Conservation (phyloP, 179 eudicot genomes). For the Silene vulgaris region DNA sequence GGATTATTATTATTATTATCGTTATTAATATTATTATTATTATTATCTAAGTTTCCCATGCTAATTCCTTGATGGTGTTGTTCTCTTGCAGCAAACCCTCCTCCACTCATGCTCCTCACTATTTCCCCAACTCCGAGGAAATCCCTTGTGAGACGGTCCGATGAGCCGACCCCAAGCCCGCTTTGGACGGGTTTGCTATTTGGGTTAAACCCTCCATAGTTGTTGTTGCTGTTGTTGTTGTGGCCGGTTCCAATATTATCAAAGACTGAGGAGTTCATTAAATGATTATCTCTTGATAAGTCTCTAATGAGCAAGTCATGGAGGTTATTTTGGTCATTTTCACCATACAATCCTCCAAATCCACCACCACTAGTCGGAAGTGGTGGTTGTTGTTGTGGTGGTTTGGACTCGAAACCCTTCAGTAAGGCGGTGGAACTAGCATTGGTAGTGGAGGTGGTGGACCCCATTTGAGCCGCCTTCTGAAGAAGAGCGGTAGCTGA, state of each 20-base stretch:
- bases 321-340: slow-evolving; percentile 34
- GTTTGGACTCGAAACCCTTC: slow-evolving; percentile 29
- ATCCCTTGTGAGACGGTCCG: slow-evolving; percentile 44
- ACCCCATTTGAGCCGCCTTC: slow-evolving; percentile 73
- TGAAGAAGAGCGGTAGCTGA: slow-evolving; percentile 80
- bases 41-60: slow-evolving; percentile 16
- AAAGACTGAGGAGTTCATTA: slow-evolving; percentile 25
- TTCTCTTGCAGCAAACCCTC: slow-evolving; percentile 26
- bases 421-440: slow-evolving; percentile 31
- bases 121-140: slow-evolving; percentile 51
- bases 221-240: slow-evolving; percentile 8
- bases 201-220: slow-evolving; percentile 29
- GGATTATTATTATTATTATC: slow-evolving; percentile 12
- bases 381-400: slow-evolving; percentile 16
- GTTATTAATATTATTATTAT: not conserved
- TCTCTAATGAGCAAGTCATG: slow-evolving; percentile 31
- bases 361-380: slow-evolving; percentile 21
- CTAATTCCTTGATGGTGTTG: slow-evolving; percentile 15
- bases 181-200: slow-evolving; percentile 21
- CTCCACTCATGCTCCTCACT: slow-evolving; percentile 50
- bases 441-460: slow-evolving; percentile 33
- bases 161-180: slow-evolving; percentile 26
- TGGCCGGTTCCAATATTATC: slow-evolving; percentile 12
- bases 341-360: slow-evolving; percentile 26
- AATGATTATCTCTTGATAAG: slow-evolving; percentile 20